A percentile compares a stretch with the other conserved stretches of the same genome.
Evolutionary conservation across 2,329 filamentous ascomycete genomes (phyloP).

Genomic region (Akanthomyces uredinophilus): DNA sequence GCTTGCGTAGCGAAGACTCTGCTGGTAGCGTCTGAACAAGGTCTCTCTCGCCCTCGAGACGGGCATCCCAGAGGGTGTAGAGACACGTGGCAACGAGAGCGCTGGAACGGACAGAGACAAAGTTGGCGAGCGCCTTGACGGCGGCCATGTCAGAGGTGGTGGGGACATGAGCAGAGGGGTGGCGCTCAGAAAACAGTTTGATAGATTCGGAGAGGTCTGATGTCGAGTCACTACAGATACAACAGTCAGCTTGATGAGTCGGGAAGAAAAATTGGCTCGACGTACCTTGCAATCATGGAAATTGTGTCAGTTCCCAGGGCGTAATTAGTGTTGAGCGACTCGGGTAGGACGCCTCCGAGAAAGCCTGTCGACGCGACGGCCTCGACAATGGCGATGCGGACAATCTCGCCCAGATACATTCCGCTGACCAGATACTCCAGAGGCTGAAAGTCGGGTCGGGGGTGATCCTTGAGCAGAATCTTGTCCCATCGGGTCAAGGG

Average conservation of each 20-base stretch:
- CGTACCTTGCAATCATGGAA: conserved; percentile 53
- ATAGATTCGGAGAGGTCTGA: conserved; percentile 39
- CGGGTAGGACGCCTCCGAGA: conserved; percentile 52
- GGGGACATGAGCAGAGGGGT: conserved; percentile 41
- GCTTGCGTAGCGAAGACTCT: conserved; percentile 32
- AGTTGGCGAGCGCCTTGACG: conserved; percentile 48
- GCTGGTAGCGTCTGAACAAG: conserved; percentile 27
- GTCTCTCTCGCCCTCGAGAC: conserved; percentile 41
- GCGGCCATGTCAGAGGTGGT: conserved; percentile 44
- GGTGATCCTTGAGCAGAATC: conserved; percentile 46
- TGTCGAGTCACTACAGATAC: conserved; percentile 37
- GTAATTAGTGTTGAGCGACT: conserved; percentile 48
- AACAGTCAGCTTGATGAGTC: conserved; percentile 19
- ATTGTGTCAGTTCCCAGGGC: conserved; percentile 57
- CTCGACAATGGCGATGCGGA: conserved; percentile 52
- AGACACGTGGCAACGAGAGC: conserved; percentile 55
- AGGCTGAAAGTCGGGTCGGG: conserved; percentile 56
- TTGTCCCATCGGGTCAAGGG: conserved; percentile 59
- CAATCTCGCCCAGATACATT: conserved; percentile 62
- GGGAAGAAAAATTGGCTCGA: conserved; percentile 12
- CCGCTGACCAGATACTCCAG: conserved; percentile 60
- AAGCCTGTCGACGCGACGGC: conserved; percentile 50
- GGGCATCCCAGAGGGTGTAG: conserved; percentile 54
- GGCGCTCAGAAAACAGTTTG: conserved; percentile 43
- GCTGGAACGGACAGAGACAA: conserved; percentile 53